phyloP scores from a whole-genome alignment of 176 grass and related monocot genomes.

The Oryza punctata region DNA sequence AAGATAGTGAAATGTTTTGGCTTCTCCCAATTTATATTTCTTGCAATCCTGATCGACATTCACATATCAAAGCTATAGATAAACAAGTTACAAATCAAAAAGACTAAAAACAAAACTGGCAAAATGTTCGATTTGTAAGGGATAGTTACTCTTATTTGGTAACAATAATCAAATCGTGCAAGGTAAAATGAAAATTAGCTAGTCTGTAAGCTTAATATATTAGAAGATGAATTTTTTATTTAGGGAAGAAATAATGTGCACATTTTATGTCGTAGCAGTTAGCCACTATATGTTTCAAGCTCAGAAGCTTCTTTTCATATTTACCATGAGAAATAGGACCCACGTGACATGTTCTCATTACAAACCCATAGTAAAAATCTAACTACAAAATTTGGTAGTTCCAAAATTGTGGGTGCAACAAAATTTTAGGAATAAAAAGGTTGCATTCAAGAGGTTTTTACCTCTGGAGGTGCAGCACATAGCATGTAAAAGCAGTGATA shows the following conservation, averaged over 20 bases:
- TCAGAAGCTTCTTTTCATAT: neutral
- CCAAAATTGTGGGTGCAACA: conserved; percentile 8
- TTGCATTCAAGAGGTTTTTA: conserved; percentile 35
- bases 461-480: conserved; percentile 65
- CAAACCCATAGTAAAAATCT: neutral
- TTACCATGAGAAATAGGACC: conserved; percentile 20
- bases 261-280: neutral
- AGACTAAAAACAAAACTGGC: neutral
- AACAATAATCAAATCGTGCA: neutral
- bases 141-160: neutral
- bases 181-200: neutral
- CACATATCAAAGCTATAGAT: conserved; percentile 21
- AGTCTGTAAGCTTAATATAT: neutral
- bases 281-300: neutral
- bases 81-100: conserved; percentile 10
- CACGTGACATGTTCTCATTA: neutral
- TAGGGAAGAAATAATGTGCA: neutral
- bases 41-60: conserved; percentile 54
- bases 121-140: conserved; percentile 8
- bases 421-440: conserved; percentile 28
- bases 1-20: conserved; percentile 86
- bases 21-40: conserved; percentile 79
- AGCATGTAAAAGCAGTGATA: conserved; percentile 98
- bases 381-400: neutral
- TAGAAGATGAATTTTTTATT: neutral